These are phyloP conservation scores for Leishmania tropica DNA, from an alignment of 208 protist genomes.

Conservation along the genomic window DNA sequence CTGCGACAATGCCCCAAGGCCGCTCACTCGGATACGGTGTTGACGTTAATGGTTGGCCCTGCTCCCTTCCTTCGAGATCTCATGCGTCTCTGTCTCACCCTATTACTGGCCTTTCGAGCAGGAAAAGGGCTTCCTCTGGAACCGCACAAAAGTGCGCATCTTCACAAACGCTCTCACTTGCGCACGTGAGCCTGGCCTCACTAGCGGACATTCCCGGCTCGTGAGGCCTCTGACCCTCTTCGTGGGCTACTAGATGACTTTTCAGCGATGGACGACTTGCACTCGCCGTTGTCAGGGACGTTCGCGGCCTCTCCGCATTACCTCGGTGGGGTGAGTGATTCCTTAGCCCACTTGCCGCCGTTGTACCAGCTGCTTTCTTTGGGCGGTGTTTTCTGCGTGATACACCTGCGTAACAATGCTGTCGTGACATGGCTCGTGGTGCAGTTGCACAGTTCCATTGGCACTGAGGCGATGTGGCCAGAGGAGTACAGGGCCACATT, in stretches of 20 bases:
- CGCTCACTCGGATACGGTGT: not conserved
- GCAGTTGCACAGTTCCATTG: conserved; percentile 81
- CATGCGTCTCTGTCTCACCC: not conserved
- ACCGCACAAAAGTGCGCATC: not conserved
- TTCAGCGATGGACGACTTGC: conserved; percentile 2
- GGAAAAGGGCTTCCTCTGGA: not conserved
- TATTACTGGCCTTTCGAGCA: not conserved
- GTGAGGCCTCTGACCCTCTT: not conserved
- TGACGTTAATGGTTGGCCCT: not conserved
- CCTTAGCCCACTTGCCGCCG: conserved; percentile 75
- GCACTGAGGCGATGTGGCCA: conserved; percentile 77
- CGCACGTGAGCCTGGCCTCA: not conserved
- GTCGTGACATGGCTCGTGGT: conserved; percentile 73
- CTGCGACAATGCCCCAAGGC: not conserved
- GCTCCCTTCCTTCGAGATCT: not conserved
- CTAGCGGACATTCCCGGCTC: not conserved
- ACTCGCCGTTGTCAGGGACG: not conserved
- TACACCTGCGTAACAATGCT: conserved; percentile 71
- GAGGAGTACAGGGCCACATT: conserved; percentile 69
- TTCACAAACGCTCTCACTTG: not conserved
- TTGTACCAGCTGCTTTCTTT: conserved; percentile 84
- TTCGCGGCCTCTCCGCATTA: conserved; percentile 31
- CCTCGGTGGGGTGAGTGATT: conserved; percentile 70
- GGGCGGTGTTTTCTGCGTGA: conserved; percentile 64
- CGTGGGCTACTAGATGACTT: not conserved